These are phyloP conservation scores for Quercus dentata DNA, from an alignment of 306 rosid species.

Conservation along the genomic window DNA sequence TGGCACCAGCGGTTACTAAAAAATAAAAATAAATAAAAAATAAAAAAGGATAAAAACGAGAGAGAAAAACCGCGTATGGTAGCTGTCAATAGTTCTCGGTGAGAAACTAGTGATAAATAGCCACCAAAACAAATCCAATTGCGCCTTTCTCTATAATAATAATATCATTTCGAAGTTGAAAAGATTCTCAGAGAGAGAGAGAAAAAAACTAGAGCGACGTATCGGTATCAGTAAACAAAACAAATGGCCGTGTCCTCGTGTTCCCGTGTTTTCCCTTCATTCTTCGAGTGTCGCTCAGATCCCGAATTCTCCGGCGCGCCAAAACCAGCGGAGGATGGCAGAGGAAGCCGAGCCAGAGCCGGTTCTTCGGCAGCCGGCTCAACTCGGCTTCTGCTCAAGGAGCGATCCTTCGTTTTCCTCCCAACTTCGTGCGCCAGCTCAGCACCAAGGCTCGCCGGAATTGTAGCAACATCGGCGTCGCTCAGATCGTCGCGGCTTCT, in stretches of 20 bases:
- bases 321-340: neutral
- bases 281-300: constrained; percentile 43
- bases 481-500: constrained; percentile 98
- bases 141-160: too few species aligned
- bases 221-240: too few species aligned
- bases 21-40: too few species aligned
- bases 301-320: constrained; percentile 41
- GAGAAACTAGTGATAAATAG: too few species aligned
- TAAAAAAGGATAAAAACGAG: too few species aligned
- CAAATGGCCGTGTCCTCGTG: constrained; percentile 54
- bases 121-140: too few species aligned
- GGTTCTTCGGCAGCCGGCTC: constrained; percentile 5
- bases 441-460: constrained; percentile 93
- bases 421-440: constrained; percentile 86
- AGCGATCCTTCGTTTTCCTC: constrained; percentile 70
- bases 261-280: constrained; percentile 31
- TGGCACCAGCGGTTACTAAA: too few species aligned
- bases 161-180: too few species aligned
- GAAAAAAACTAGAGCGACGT: too few species aligned
- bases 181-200: too few species aligned
- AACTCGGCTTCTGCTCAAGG: neutral
- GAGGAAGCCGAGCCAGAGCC: constrained; percentile 22
- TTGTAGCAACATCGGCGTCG: constrained; percentile 98
- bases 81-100: too few species aligned
- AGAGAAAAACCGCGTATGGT: too few species aligned